Base-by-base conservation (phyloP, 371 early-diverging fungal genomes). In the Phascolomyces articulosus region DNA sequence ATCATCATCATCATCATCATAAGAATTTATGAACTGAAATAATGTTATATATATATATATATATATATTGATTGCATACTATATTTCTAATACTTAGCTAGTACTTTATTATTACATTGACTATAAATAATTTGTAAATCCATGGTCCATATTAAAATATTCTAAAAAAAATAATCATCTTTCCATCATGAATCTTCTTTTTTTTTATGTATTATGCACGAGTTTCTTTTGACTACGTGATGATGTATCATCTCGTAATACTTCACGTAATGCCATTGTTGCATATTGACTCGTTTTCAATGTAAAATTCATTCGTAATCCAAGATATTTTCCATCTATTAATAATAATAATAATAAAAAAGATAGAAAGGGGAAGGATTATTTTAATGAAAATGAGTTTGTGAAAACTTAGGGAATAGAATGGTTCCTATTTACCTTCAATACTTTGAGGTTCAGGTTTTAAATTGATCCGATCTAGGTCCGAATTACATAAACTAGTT, bases 251-350 rank as follows among this genome's bases (percentile, higher is more conserved):
- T 83, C 75, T 64, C 91, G 91, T 75, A 93, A 89, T 20, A 97
- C 79, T 77, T 99, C 99, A 29, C 98, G 87, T 55, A 99, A 74
- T 21, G 94, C 93, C 97, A 98, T 96, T 1, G 99, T 99, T 9
- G 99, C 99, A 75, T 99, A 99, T 59, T 91, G 88, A 41, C 96
- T 93, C 1, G 94, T 74, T 15, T 77, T 80, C 57, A 99, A 79
- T 3, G 88, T 90, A 67, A 99, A 89, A 59, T 84, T 80, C 29
- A 97, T 74, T 31, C 89, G 82, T 40, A 97, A 70, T 4, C 93
- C 97, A 44, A 91, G 58, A 47, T 84, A 74, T 55, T 84, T 77
- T n/a, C 93, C 95, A 41, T 26, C 63, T 61, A 55, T 2, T 10
- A 23, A 2, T 13, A 44, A 16, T n/a, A n/a, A n/a, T n/a, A 44